phyloP scores from a whole-genome alignment of 257 asterid genomes.

The Plectranthus barbatus region DNA sequence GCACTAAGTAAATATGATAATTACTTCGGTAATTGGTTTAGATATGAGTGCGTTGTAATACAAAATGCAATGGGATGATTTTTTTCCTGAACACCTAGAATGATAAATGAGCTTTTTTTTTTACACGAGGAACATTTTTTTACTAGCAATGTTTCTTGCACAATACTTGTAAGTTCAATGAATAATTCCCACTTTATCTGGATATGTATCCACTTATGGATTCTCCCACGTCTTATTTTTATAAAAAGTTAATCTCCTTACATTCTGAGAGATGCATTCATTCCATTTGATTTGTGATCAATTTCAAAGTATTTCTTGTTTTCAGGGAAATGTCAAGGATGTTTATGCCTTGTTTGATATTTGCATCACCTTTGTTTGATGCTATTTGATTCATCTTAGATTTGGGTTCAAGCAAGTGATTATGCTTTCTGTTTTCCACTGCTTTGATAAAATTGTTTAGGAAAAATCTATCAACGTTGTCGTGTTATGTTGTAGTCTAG shows the following conservation, averaged over 20 bases:
- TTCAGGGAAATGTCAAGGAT: neutral
- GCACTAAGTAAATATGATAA: neutral
- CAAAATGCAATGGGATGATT: neutral
- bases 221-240: neutral
- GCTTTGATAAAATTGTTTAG: no score
- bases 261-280: neutral
- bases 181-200: neutral
- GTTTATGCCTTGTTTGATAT: neutral
- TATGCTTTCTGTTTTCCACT: neutral
- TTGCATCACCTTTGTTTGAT: neutral
- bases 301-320: slow-evolving; percentile 1
- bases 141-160: neutral
- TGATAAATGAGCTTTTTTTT: neutral
- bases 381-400: neutral
- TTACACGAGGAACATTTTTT: neutral
- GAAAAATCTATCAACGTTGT: no score
- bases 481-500: no score
- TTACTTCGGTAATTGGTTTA: neutral
- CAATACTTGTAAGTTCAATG: neutral
- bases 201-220: neutral
- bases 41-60: neutral
- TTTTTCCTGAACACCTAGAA: neutral
- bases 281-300: slow-evolving; percentile 13
- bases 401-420: neutral
- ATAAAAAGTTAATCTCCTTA: neutral